These are phyloP conservation scores for Euphorbia tirucalli DNA, from an alignment of 345 rosid genomes.

Conservation along the genomic window DNA sequence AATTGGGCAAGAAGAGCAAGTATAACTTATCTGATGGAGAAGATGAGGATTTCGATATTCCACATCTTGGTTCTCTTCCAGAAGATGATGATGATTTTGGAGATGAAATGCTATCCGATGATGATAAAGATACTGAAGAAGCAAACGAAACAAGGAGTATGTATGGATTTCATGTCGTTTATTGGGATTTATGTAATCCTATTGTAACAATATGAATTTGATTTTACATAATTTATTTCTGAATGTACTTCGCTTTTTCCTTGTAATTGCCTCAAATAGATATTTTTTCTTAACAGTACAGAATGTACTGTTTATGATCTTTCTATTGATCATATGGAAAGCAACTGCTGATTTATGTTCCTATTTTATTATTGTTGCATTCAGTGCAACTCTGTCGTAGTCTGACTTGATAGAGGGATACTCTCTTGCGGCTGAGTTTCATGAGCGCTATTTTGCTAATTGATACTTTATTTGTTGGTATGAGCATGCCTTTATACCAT, in stretches of 20 bases:
- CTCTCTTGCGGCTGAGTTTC: neutral
- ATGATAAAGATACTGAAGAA: slow-evolving; percentile 38
- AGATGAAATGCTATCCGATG: slow-evolving; percentile 56
- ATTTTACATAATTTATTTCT: neutral
- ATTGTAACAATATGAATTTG: neutral
- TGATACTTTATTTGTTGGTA: neutral
- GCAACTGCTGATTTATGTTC: neutral
- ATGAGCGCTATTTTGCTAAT: neutral
- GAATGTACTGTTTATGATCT: neutral
- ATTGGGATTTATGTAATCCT: neutral
- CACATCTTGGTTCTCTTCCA: slow-evolving; percentile 40
- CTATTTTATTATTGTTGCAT: neutral
- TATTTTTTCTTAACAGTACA: neutral
- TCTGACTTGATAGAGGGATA: neutral
- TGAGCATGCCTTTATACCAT: neutral
- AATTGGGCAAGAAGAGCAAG: slow-evolving; percentile 59
- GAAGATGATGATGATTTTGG: slow-evolving; percentile 84
- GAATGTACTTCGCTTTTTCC: neutral
- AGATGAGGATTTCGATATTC: slow-evolving; percentile 56
- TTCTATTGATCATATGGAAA: neutral
- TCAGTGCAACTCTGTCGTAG: neutral
- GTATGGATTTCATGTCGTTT: neutral
- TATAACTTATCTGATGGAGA: slow-evolving; percentile 90
- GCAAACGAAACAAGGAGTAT: slow-evolving; percentile 40
- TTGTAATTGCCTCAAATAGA: neutral